Conservation (phyloP, 495 filamentous ascomycete genomes). For the Penicillium pancosmium region DNA sequence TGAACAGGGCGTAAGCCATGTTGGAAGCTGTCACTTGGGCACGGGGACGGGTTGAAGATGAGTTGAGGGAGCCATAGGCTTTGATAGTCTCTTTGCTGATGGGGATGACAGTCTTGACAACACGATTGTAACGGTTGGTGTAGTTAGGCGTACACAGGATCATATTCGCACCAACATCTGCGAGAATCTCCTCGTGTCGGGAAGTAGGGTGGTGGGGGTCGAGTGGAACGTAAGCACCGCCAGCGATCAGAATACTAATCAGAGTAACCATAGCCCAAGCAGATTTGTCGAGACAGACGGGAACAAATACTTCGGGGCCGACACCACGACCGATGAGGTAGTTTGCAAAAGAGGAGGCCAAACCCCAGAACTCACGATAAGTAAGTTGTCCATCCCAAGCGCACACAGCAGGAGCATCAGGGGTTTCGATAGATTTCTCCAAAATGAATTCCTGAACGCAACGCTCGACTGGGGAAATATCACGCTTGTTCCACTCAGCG, state of each 20-base stretch:
- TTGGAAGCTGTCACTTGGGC: constrained; percentile 28
- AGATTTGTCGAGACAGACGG: constrained; percentile 61
- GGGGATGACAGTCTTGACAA: constrained; percentile 39
- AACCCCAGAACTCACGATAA: constrained; percentile 39
- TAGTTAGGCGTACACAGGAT: constrained; percentile 45
- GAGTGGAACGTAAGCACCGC: constrained; percentile 60
- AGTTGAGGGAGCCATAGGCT: constrained; percentile 31
- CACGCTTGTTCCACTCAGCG: constrained; percentile 35
- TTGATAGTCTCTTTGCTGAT: constrained; percentile 42
- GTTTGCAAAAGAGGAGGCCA: constrained; percentile 39
- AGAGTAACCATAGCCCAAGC: constrained; percentile 56
- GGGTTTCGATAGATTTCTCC: constrained; percentile 28
- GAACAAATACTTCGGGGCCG: constrained; percentile 50
- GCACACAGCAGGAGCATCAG: constrained; percentile 40
- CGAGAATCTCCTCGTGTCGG: constrained; percentile 46
- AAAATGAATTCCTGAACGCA: constrained; percentile 53
- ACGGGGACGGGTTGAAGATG: background rate
- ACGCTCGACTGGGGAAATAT: constrained; percentile 33
- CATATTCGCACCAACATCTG: constrained; percentile 39
- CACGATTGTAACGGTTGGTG: constrained; percentile 25
- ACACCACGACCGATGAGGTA: constrained; percentile 51
- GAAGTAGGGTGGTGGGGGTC: constrained; percentile 59
- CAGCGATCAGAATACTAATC: constrained; percentile 57
- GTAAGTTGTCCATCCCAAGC: constrained; percentile 50
- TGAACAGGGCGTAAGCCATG: constrained; percentile 47